Conservation (phyloP, 192 early-diverging fungal species). For the Spinellus fusiger region DNA sequence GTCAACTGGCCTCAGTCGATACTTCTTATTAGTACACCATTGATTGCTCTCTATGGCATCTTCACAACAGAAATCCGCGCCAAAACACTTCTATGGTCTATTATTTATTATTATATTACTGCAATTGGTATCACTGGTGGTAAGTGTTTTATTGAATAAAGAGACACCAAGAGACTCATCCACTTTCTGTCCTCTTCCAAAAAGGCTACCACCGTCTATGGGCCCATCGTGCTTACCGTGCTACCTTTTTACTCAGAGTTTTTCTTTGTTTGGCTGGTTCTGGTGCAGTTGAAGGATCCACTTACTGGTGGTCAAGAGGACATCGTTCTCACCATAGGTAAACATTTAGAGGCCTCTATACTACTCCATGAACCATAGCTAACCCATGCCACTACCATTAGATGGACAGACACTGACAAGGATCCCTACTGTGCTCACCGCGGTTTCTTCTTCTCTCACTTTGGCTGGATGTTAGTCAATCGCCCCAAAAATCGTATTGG, state of each 20-base stretch:
- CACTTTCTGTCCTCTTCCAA: not conserved
- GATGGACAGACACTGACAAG: slow-evolving; percentile 70
- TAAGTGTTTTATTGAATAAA: not conserved
- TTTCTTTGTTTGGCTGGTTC: slow-evolving; percentile 57
- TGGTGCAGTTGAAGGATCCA: slow-evolving; percentile 77
- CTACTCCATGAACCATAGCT: not conserved
- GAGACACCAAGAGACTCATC: not conserved
- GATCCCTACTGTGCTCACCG: slow-evolving; percentile 79
- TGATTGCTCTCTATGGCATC: slow-evolving; percentile 74
- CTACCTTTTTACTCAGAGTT: slow-evolving; percentile 52
- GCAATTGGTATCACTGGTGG: slow-evolving; percentile 77
- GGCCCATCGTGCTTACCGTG: slow-evolving; percentile 77
- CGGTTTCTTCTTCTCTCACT: slow-evolving; percentile 77
- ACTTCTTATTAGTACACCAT: slow-evolving; percentile 60
- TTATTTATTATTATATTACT: slow-evolving; percentile 68
- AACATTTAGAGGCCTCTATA: too few species aligned
- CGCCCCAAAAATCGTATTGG: slow-evolving; percentile 69
- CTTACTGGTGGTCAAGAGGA: slow-evolving; percentile 82
- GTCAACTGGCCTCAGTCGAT: slow-evolving; percentile 66
- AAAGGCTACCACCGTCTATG: slow-evolving; percentile 79
- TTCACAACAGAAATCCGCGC: slow-evolving; percentile 55
- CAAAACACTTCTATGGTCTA: slow-evolving; percentile 67
- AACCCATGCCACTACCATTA: too few species aligned
- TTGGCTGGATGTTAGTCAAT: slow-evolving; percentile 84
- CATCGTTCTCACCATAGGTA: slow-evolving; percentile 87